Conservation (phyloP, 2,329 filamentous ascomycete species). For the Tympanopsis confertula region DNA sequence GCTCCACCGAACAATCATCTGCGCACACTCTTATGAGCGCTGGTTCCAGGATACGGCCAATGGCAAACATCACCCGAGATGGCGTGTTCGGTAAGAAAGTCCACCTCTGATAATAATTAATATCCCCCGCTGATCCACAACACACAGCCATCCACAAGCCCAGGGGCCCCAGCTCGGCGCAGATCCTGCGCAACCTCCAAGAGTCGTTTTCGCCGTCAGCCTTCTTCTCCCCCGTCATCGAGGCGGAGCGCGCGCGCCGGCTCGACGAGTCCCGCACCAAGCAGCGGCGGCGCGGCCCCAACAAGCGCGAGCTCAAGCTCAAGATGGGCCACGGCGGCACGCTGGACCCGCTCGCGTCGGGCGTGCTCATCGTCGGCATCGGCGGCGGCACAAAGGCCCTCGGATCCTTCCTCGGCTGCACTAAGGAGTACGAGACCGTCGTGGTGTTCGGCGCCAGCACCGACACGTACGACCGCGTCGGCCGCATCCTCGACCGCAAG, state of each 20-base stretch:
- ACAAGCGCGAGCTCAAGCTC: conserved; percentile 29
- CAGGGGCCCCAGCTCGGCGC: conserved; percentile 45
- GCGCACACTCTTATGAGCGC: no score
- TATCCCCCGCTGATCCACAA: conserved; percentile 1
- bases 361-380: conserved; percentile 53
- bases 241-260: conserved; percentile 28
- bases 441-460: conserved; percentile 55
- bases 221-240: conserved; percentile 45
- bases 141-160: conserved; percentile 56
- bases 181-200: conserved; percentile 52
- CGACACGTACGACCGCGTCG: conserved; percentile 51
- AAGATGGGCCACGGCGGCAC: conserved; percentile 62
- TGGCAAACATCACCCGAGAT: conserved; percentile 1
- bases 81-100: conserved; percentile 3
- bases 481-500: conserved; percentile 44
- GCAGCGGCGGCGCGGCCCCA: conserved; percentile 16
- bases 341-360: conserved; percentile 41
- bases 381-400: conserved; percentile 54
- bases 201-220: conserved; percentile 44
- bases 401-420: conserved; percentile 45
- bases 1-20: no score
- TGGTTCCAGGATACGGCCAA: no score
- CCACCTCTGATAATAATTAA: background rate
- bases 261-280: conserved; percentile 18
- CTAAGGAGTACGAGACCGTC: conserved; percentile 53